These are phyloP conservation scores for Xylariaceae sp. DNA, from an alignment of 2,329 filamentous ascomycete species.

Conservation along the genomic window DNA sequence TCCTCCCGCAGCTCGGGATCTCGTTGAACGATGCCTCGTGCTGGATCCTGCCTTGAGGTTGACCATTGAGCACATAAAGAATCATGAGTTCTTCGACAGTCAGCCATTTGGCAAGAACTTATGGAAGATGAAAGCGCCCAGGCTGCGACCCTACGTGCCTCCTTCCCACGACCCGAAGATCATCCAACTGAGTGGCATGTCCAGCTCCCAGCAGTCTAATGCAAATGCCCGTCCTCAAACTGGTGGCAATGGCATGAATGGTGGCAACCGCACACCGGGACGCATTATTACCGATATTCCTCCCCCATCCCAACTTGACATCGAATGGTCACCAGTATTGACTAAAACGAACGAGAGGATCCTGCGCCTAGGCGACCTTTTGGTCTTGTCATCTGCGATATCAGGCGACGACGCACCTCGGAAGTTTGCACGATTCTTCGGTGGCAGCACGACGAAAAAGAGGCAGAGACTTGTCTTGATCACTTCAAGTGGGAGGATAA, in stretches of 20 bases:
- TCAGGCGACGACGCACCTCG: conserved; percentile 72
- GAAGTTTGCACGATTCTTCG: conserved; percentile 91
- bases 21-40: conserved; percentile 86
- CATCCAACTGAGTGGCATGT: conserved; percentile 66
- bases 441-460: conserved; percentile 86
- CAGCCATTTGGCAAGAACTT: conserved; percentile 77
- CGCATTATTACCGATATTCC: conserved; percentile 91
- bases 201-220: conserved; percentile 28
- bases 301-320: conserved; percentile 93
- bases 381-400: conserved; percentile 76
- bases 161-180: conserved; percentile 68
- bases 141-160: conserved; percentile 78
- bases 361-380: conserved; percentile 84
- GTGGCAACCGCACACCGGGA: conserved; percentile 59
- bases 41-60: conserved; percentile 80
- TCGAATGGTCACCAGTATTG: conserved; percentile 96
- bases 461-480: conserved; percentile 91
- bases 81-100: conserved; percentile 91
- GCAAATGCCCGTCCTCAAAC: conserved; percentile 27
- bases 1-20: conserved; percentile 76
- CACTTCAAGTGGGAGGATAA: conserved; percentile 83
- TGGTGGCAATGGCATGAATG: conserved; percentile 40
- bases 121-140: conserved; percentile 87
- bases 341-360: conserved; percentile 91
- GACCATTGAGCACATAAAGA: conserved; percentile 94